These are phyloP conservation scores for Globisporangium irregulare DNA, from an alignment of 352 stramenopile species.

Conservation along the genomic window DNA sequence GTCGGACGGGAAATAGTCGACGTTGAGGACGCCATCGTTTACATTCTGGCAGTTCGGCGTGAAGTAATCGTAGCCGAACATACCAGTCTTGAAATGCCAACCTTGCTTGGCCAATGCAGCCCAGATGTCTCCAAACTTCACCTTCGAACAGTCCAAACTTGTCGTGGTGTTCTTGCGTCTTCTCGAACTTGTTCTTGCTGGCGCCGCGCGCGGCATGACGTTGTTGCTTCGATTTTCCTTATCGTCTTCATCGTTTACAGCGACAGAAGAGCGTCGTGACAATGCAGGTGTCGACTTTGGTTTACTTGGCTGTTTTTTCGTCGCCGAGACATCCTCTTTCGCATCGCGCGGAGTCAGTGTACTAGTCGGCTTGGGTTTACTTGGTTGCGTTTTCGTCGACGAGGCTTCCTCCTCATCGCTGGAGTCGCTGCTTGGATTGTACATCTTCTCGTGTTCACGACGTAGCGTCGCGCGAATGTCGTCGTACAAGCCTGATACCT, in stretches of 20 bases:
- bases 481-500: conserved; percentile 33
- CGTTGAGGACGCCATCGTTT: conserved; percentile 28
- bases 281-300: background rate
- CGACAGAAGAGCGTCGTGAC: background rate
- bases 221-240: conserved; percentile 18
- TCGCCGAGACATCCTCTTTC: background rate
- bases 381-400: background rate
- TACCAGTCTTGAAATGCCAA: conserved; percentile 42
- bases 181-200: background rate
- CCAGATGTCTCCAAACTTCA: conserved; percentile 73
- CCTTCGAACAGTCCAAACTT: conserved; percentile 15
- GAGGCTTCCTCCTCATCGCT: background rate
- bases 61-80: conserved; percentile 57
- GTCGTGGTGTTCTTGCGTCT: background rate
- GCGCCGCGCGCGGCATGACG: background rate
- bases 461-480: conserved; percentile 40
- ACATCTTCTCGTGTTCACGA: conserved; percentile 31
- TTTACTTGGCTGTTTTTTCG: background rate
- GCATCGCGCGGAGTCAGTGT: background rate
- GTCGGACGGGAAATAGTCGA: conserved; percentile 57
- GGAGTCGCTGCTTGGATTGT: conserved; percentile 6
- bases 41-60: conserved; percentile 41
- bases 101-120: conserved; percentile 37
- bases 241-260: conserved; percentile 21
- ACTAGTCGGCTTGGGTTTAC: background rate